phyloP scores from a whole-genome alignment of 2,329 filamentous ascomycete genomes.

The Alternaria sp. region DNA sequence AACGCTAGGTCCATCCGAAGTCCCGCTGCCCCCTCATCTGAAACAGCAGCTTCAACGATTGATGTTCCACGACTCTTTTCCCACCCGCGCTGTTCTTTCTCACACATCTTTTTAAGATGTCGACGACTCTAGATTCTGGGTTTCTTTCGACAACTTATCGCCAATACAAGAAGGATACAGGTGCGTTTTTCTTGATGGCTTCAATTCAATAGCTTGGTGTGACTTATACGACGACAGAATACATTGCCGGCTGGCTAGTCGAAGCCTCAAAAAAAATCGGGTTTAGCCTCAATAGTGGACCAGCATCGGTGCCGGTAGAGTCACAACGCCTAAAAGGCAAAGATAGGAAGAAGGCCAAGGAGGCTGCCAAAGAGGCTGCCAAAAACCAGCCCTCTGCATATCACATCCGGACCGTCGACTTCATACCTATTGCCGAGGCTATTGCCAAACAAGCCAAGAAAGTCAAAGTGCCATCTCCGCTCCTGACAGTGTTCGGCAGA shows the following conservation, averaged over 20 bases:
- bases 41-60: not conserved
- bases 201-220: not conserved
- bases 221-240: not conserved
- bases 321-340: not conserved
- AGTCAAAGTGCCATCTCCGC: not conserved
- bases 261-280: not conserved
- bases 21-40: not conserved
- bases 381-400: not conserved
- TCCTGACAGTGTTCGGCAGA: not conserved
- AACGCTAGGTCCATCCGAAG: not conserved
- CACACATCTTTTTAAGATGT: not conserved
- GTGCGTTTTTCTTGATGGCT: not conserved
- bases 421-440: not conserved
- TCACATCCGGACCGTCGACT: not conserved
- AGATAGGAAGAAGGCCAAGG: not conserved
- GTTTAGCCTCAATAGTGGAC: not conserved
- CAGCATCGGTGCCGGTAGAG: not conserved
- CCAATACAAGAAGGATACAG: not conserved
- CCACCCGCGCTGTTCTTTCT: not conserved
- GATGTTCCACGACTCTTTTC: not conserved
- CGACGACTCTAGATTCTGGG: not conserved
- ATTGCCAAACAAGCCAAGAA: not conserved
- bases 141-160: not conserved
- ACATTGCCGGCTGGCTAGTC: not conserved
- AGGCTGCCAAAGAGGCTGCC: not conserved